Conservation (phyloP, 179 eudicot species). For the Heliamphora pulchella region DNA sequence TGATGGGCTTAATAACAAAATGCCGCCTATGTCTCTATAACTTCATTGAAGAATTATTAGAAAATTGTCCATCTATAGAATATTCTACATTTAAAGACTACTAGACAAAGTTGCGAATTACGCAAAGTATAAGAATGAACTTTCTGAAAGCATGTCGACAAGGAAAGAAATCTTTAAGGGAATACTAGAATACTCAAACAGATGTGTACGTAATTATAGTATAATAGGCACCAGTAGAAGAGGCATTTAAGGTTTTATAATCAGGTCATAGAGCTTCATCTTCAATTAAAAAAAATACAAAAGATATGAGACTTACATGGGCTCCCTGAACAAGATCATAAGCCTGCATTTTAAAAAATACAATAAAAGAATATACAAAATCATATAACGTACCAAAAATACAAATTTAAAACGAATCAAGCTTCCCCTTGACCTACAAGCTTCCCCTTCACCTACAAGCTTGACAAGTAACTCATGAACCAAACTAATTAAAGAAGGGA, state of each 20-base stretch:
- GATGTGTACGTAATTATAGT: background rate
- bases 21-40: background rate
- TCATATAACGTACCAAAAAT: background rate
- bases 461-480: conserved; percentile 10
- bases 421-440: background rate
- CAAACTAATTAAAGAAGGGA: background rate
- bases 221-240: background rate
- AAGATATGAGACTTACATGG: conserved; percentile 46
- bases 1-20: background rate
- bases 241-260: background rate
- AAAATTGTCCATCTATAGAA: background rate
- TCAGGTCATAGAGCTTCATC: background rate
- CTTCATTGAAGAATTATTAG: background rate
- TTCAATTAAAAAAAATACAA: background rate
- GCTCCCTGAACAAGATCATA: conserved; percentile 89
- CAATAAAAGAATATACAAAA: conserved; percentile 7
- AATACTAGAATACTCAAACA: background rate
- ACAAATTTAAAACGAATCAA: background rate
- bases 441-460: background rate
- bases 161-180: background rate
- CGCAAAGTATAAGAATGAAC: background rate
- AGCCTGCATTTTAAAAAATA: conserved; percentile 47
- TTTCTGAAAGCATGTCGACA: conserved; percentile 4
- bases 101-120: background rate
- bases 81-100: background rate